Conservation (phyloP, 805 yeast species). For the Lipomyces yamanashiensis region DNA sequence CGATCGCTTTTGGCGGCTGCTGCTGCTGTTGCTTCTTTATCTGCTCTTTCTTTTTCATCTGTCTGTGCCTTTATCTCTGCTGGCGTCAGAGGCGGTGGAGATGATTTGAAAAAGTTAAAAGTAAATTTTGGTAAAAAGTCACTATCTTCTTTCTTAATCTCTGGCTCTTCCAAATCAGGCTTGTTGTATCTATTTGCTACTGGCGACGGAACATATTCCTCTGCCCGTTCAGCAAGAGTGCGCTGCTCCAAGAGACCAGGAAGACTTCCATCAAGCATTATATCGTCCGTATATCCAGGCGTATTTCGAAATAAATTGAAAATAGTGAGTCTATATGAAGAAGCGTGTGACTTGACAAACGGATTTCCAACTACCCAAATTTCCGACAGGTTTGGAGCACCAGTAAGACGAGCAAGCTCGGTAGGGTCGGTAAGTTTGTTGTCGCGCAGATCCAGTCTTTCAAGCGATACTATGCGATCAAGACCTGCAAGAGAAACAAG, state of each 20-base stretch:
- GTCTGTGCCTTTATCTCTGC: neutral
- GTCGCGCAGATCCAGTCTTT: conserved; percentile 40
- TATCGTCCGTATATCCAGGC: conserved; percentile 37
- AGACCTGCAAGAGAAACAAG: conserved; percentile 38
- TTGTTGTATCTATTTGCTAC: neutral
- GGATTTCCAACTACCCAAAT: conserved; percentile 41
- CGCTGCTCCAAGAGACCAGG: conserved; percentile 41
- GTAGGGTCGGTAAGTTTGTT: conserved; percentile 37
- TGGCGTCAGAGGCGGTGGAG: conserved; percentile 1
- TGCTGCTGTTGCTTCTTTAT: neutral
- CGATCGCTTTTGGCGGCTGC: neutral
- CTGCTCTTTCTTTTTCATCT: neutral
- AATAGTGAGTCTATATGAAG: conserved; percentile 37
- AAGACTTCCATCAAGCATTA: conserved; percentile 38
- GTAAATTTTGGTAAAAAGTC: conserved; percentile 23
- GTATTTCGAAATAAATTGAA: conserved; percentile 38
- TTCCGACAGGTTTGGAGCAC: conserved; percentile 36
- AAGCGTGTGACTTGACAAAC: conserved; percentile 34
- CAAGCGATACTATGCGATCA: conserved; percentile 36
- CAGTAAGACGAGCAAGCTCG: conserved; percentile 38
- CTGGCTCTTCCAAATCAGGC: neutral
- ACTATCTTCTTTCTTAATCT: neutral
- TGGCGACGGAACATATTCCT: conserved; percentile 29
- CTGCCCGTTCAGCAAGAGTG: conserved; percentile 32
- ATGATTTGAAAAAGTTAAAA: conserved; percentile 22